Percentiles rank a stretch among this genome's conserved stretches.
Conservation (phyloP, 352 stramenopile genomes). For the Phytophthora kernoviae region DNA sequence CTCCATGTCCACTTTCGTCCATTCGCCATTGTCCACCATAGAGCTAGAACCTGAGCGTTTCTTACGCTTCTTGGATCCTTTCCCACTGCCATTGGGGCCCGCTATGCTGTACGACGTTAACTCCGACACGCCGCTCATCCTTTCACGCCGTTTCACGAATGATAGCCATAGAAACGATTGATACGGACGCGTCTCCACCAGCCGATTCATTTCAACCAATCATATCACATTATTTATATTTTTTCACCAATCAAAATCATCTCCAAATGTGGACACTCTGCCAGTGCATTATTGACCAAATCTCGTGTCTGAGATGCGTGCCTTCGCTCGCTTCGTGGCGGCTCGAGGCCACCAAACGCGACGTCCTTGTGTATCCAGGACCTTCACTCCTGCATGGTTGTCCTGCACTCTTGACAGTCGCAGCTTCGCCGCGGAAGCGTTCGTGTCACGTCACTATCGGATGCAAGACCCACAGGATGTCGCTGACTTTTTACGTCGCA, state of each 20-base stretch:
- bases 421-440: conserved; percentile 46
- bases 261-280: too few relatives aligned
- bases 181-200: conserved; percentile 22
- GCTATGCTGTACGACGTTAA: conserved; percentile 38
- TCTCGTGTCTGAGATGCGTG: conserved; percentile 26
- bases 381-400: conserved; percentile 4
- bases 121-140: conserved; percentile 41
- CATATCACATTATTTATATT: neutral
- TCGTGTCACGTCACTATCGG: conserved; percentile 85
- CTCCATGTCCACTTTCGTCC: conserved; percentile 74
- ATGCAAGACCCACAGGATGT: conserved; percentile 70
- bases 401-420: conserved; percentile 3
- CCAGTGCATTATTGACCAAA: conserved; percentile 13
- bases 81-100: conserved; percentile 15
- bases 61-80: conserved; percentile 70
- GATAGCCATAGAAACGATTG: neutral
- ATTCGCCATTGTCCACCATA: conserved; percentile 33
- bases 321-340: conserved; percentile 19
- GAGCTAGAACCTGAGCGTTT: conserved; percentile 37
- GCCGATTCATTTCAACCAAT: conserved; percentile 32
- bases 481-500: conserved; percentile 72
- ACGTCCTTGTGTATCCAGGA: neutral
- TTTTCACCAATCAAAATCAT: conserved; percentile 3
- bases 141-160: conserved; percentile 9
- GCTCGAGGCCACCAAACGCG: conserved; percentile 12